Percentiles rank a stretch among this genome's conserved stretches.
phyloP scores from a whole-genome alignment of 345 rosid genomes.

The Linum lewisii region DNA sequence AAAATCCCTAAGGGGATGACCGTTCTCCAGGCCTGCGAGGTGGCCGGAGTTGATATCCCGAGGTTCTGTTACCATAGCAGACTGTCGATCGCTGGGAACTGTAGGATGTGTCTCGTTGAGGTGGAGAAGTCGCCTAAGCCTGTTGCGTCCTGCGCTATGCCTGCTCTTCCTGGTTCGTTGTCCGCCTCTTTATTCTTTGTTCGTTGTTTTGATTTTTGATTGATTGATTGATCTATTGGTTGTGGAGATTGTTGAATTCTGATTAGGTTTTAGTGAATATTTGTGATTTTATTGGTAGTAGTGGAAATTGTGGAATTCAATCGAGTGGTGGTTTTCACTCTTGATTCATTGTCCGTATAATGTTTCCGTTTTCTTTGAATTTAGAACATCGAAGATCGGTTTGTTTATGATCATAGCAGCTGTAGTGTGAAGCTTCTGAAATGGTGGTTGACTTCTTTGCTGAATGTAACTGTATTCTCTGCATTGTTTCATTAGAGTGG shows the following conservation, averaged over 20 bases:
- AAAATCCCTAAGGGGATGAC: conserved; percentile 97
- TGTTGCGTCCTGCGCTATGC: conserved; percentile 99
- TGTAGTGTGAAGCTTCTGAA: neutral
- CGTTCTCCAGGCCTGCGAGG: conserved; percentile 93
- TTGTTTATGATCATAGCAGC: neutral
- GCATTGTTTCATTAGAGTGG: too few species aligned
- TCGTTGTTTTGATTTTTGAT: neutral
- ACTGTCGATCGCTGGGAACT: conserved; percentile 92
- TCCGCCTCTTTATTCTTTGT: neutral
- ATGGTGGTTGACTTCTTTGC: neutral
- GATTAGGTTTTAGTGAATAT: neutral
- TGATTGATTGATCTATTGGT: conserved; percentile 5
- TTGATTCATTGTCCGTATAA: neutral
- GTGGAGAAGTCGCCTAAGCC: conserved; percentile 99
- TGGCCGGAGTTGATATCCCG: conserved; percentile 98
- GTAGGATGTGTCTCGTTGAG: conserved; percentile 99
- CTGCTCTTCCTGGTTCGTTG: conserved; percentile 85
- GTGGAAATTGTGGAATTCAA: neutral
- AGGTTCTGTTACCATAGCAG: conserved; percentile 90
- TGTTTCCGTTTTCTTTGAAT: neutral
- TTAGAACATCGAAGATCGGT: neutral
- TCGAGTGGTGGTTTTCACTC: too few species aligned
- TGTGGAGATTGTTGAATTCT: too few species aligned
- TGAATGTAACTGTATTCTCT: neutral
- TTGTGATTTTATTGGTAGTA: neutral